These are phyloP conservation scores for Usnea hakonensis DNA, from an alignment of 495 filamentous ascomycete species.

Conservation along the genomic window DNA sequence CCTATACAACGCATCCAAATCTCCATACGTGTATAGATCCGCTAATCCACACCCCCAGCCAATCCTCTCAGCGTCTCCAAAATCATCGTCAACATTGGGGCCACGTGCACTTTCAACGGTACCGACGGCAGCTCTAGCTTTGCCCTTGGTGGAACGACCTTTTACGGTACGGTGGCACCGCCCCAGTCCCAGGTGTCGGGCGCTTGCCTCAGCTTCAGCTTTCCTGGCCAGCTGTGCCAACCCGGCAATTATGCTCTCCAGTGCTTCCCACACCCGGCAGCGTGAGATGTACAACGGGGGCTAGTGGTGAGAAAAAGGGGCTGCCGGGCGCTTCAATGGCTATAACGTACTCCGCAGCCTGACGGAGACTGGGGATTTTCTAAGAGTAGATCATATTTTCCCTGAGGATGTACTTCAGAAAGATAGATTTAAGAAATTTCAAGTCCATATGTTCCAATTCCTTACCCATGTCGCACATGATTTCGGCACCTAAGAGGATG, in stretches of 20 bases:
- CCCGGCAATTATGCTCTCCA: neutral
- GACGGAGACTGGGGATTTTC: too few relatives aligned
- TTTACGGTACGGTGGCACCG: neutral
- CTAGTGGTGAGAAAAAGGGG: too few relatives aligned
- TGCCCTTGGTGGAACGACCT: neutral
- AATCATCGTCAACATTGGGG: neutral
- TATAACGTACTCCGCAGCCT: too few relatives aligned
- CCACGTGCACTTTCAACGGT: neutral
- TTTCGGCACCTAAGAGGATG: too few relatives aligned
- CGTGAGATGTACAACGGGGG: too few relatives aligned
- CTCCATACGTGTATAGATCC: neutral
- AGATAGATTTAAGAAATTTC: too few relatives aligned
- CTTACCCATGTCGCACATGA: too few relatives aligned
- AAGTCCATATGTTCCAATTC: too few relatives aligned
- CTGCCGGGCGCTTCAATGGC: too few relatives aligned
- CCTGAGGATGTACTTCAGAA: too few relatives aligned
- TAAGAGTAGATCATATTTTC: too few relatives aligned
- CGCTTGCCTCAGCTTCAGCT: constrained; percentile 4
- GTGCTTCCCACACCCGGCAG: neutral
- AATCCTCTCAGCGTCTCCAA: neutral
- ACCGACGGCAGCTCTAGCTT: neutral
- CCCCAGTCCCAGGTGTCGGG: neutral
- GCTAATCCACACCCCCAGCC: neutral
- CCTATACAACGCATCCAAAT: neutral
- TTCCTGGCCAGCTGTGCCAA: constrained; percentile 6